Base-by-base conservation (phyloP, 441 rosid genomes). In the Geranium incanum region DNA sequence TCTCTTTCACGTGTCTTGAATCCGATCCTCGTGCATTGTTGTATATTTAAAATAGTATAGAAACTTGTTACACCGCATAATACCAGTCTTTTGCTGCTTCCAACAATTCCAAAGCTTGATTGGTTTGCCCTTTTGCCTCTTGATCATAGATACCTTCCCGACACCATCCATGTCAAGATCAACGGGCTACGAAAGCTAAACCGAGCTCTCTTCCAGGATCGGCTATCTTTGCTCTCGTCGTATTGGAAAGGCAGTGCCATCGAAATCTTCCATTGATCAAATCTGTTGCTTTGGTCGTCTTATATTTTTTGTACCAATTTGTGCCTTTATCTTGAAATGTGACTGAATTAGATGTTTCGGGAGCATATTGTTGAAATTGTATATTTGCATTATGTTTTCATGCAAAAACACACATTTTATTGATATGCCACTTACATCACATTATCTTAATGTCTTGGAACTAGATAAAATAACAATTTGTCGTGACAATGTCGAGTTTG, bases 81-180 rank as follows among this genome's bases (percentile, higher is more conserved):
- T 52, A 5, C 18, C 59, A 0, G 18, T 5, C 0, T 55, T 16
- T 55, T 55, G 62, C 7, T 16, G 62, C 8, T 55, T 28, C 19
- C 1, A 4, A 0, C 16, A 59, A 8, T 1, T 59, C 1, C 3
- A 60, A 60, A 60, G 11, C 3, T 19, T 66, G 38, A 43, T 39
- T 45, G 39, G 18, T 66, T 77, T 71, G 38, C 28, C 65, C n/a
- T 50, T 18, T 48, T 70, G 52, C 66, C 36, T 76, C 66, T 66
- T 75, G 71, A 69, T 72, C 36, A 28, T 12, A 90, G 96, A 78
- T 90, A 88, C 66, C 84, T 84, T 65, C 93, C 93, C 0, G 96
- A 90, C 67, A 86, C 90, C 70, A 86, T 90, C 3, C 89, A 90
- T 67, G 87, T 90, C 84, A 70, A 78, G 90, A 75, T 87, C 95